A percentile compares a stretch with the other conserved stretches of the same genome.
These are phyloP conservation scores for Pichia pseudocactophila DNA, from an alignment of 805 yeast species.

Conservation along the genomic window DNA sequence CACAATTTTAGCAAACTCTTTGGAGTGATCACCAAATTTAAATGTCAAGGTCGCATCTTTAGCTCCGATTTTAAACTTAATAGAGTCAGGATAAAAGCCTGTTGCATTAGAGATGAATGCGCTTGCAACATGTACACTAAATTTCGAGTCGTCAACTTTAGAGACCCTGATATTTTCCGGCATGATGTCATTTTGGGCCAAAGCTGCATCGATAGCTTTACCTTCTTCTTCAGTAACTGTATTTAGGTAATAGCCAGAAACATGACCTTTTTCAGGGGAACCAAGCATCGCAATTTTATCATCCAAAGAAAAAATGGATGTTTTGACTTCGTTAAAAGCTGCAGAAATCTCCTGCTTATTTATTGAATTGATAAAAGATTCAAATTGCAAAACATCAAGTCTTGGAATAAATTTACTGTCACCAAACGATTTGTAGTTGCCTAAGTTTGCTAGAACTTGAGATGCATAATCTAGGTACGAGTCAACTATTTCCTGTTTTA, in stretches of 20 bases:
- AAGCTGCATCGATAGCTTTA: constrained; percentile 55
- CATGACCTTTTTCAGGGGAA: constrained; percentile 69
- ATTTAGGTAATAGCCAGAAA: constrained; percentile 62
- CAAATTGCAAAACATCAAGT: constrained; percentile 40
- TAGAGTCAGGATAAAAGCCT: constrained; percentile 46
- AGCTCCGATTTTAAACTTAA: constrained; percentile 33
- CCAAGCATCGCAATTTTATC: constrained; percentile 55
- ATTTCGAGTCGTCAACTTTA: constrained; percentile 40
- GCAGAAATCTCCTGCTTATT: constrained; percentile 27
- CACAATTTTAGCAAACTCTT: constrained; percentile 55
- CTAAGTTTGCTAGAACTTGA: constrained; percentile 65
- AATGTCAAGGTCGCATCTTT: constrained; percentile 36
- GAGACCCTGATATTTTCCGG: constrained; percentile 76
- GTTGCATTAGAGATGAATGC: constrained; percentile 41
- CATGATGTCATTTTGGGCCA: constrained; percentile 54
- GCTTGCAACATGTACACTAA: constrained; percentile 62
- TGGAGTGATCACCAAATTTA: constrained; percentile 69
- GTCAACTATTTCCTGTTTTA: constrained; percentile 28
- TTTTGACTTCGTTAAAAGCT: constrained; percentile 36
- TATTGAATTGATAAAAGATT: constrained; percentile 35
- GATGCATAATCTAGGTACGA: constrained; percentile 64
- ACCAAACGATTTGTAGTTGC: constrained; percentile 81
- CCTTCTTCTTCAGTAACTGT: constrained; percentile 51
- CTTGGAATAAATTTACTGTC: constrained; percentile 79
- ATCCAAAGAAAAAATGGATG: constrained; percentile 41